Base-by-base conservation (phyloP, 345 rosid species). In the Euphorbia lathyris region DNA sequence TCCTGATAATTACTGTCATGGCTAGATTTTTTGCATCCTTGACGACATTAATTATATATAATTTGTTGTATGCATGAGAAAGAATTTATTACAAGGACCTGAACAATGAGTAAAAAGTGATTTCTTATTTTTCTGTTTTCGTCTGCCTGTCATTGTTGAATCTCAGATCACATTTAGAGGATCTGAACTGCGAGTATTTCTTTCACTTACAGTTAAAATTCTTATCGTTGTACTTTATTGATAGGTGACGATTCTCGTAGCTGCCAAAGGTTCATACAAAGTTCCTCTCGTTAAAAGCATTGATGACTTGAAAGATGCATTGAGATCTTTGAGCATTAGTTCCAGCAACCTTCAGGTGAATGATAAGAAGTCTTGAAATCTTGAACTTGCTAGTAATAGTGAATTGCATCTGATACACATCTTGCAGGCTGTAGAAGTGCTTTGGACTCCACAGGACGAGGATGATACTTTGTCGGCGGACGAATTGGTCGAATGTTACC, bases 371-470 rank as follows among this genome's bases (percentile, higher is more conserved):
- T 51, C 9, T 19, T n/a, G 25, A 51, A 51, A 51, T n/a, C 36
- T 26, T 13, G 19, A 26, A 16, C n/a, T 57, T 57, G 8, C 36
- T 25, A 26, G 19, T 26, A 1, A 53, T 11, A 7, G 22, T 17
- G 12, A 12, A 4, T 56, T 13, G 61, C 16, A 5, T 51, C 43
- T 45, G 7, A 51, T 8, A 30, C 17, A 36, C 9, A 43, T n/a
- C 25, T 38, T 58, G 34, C 47, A 80, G 81, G 81, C 48, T 67
- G 70, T 80, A 14, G 83, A 80, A 71, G 80, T 80, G 60, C 68
- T 80, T 0, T 80, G 83, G 83, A 74, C 72, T 32, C 78, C 83
- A 23, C 80, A 76, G 63, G 72, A 61, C 34, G 75, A 77, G 52
- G 63, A 48, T 29, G 83, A 80, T 68, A 50, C 68, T n/a, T 60